These are phyloP conservation scores for Penicillium coprophilum DNA, from an alignment of 495 filamentous ascomycete species.

Conservation along the genomic window DNA sequence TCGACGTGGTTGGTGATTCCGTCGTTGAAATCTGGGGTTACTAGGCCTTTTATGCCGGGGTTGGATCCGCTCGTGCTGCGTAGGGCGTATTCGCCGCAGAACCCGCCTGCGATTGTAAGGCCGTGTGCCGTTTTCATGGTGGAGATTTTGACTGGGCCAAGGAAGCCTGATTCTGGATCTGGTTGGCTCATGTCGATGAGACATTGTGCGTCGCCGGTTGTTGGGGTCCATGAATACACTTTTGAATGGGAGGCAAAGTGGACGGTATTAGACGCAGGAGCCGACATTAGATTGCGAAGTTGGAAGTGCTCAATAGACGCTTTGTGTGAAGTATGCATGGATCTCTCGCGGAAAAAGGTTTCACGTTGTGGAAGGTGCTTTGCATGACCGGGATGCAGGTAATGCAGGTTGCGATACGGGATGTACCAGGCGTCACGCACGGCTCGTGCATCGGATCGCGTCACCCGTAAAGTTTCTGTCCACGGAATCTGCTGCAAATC, in stretches of 20 bases:
- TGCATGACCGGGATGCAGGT: conserved; percentile 28
- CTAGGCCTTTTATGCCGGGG: conserved; percentile 58
- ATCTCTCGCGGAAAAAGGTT: conserved; percentile 64
- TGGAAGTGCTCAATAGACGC: conserved; percentile 81
- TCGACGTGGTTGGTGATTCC: conserved; percentile 89
- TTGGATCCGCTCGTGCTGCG: conserved; percentile 59
- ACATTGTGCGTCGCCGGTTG: conserved; percentile 39
- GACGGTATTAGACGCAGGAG: conserved; percentile 68
- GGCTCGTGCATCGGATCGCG: conserved; percentile 57
- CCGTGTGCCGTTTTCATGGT: conserved; percentile 67
- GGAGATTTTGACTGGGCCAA: conserved; percentile 57
- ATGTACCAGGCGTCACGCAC: conserved; percentile 53
- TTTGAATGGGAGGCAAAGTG: conserved; percentile 69
- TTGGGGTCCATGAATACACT: conserved; percentile 49
- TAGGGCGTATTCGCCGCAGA: conserved; percentile 77
- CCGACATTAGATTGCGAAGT: conserved; percentile 77
- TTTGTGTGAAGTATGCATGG: conserved; percentile 65
- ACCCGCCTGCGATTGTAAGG: conserved; percentile 76
- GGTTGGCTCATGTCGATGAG: conserved; percentile 64
- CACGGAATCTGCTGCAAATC: conserved; percentile 84
- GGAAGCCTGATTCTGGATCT: conserved; percentile 38
- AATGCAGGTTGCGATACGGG: conserved; percentile 44
- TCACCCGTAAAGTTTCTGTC: conserved; percentile 59
- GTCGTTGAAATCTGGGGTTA: conserved; percentile 44
- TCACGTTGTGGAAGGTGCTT: conserved; percentile 32